Evolutionary conservation across 345 rosid species (phyloP), one percentile per base, ranked within the genome.

Genomic region (Turnera subulata): DNA sequence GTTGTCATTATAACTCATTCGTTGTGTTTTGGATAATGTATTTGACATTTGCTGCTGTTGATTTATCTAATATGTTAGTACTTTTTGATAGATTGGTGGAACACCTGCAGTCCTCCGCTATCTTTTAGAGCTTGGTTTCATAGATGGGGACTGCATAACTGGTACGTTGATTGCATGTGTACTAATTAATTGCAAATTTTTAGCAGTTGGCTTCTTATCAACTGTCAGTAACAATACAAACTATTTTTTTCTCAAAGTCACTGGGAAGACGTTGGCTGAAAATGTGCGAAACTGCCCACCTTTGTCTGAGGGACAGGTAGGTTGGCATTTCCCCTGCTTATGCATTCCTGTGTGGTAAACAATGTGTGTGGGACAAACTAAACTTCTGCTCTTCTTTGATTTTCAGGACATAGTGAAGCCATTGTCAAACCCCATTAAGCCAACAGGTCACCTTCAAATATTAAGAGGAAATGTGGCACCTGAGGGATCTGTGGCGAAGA

Each of bases 401-500:
- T 71, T 51, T 23, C 78, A 94, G 99, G 89, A 84, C 29, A 79
- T 90, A 15, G 77, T 94, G 64, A 87, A 79, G 69, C 76, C 96
- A 11, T 24, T 85, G 61, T 78, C 84, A 63, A 85, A 84, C 53
- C 99, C 99, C 48, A 90, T 94, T 67, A 94, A 94, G 82, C 52
- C 81, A 82, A 90, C 99, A 6, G 99, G 95, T 50, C 99, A 94
- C 62, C 76, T 94, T 63, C 99, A 94, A 74, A 81, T 90, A 59
- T 74, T 94, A 64, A 66, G 73, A 21, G 99, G 99, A 66, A 92
- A 94, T 75, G 74, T 93, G 50, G 96, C 99, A 24, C 95, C 99
- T 12, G 84, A 90, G n/a, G 99, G 99, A 65, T 93, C 96, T 64
- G 96, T 93, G 29, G 99, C 99, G 50, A 93, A 93, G 76, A 93